Evolutionary conservation across 345 rosid genomes (phyloP).

Genomic region (Arabis hirsuta): DNA sequence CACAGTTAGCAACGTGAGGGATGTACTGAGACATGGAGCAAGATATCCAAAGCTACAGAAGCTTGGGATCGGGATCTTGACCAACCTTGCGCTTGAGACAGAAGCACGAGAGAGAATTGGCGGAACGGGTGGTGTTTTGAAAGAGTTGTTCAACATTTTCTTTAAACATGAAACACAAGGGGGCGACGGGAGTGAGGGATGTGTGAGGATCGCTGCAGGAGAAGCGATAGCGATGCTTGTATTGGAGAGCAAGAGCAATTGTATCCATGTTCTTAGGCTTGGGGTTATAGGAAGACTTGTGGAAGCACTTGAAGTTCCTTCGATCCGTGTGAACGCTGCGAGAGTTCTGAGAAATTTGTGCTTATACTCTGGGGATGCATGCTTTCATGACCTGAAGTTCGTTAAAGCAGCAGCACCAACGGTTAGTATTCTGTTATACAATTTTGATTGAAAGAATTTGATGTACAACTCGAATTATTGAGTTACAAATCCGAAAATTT

Average conservation of each 20-base stretch:
- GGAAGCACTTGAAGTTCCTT: constrained; percentile 57
- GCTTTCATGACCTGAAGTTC: constrained; percentile 58
- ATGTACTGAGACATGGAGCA: constrained; percentile 68
- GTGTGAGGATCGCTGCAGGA: constrained; percentile 75
- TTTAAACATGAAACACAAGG: constrained; percentile 47
- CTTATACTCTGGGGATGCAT: constrained; percentile 51
- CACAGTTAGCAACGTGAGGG: constrained; percentile 82
- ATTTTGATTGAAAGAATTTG: neutral
- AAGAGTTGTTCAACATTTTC: constrained; percentile 79
- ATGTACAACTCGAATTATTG: neutral
- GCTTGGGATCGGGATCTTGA: constrained; percentile 71
- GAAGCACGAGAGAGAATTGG: constrained; percentile 83
- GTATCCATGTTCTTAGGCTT: constrained; percentile 67
- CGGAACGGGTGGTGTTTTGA: constrained; percentile 79
- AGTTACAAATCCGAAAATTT: constrained; percentile 23
- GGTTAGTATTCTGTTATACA: constrained; percentile 47
- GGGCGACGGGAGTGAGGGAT: constrained; percentile 44
- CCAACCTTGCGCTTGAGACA: constrained; percentile 70
- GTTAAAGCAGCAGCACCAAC: constrained; percentile 66
- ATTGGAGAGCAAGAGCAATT: constrained; percentile 73
- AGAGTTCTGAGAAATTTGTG: constrained; percentile 81
- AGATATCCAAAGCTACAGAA: constrained; percentile 70
- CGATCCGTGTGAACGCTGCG: constrained; percentile 69
- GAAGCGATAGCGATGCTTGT: constrained; percentile 90
- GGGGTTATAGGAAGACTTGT: constrained; percentile 55